A percentile compares a stretch with the other conserved stretches of the same genome.
Evolutionary conservation across 805 yeast species (phyloP).

Genomic region (Candida corydali): DNA sequence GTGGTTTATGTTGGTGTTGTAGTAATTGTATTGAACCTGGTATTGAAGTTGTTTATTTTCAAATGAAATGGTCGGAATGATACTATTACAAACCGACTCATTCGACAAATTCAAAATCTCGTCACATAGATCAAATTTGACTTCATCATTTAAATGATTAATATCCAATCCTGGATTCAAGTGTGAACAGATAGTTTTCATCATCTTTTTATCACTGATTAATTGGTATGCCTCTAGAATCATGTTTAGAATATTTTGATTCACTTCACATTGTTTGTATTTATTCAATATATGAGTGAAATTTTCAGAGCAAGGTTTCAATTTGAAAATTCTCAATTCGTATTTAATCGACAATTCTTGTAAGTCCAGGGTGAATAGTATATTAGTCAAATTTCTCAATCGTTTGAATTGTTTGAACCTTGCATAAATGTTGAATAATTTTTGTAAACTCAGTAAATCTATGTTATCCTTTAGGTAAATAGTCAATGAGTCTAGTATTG

Average conservation of each 20-base stretch:
- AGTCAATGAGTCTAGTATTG: conserved; percentile 5
- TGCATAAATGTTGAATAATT: conserved; percentile 4
- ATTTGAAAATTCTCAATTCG: conserved; percentile 22
- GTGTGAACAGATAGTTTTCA: neutral
- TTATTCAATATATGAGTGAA: conserved; percentile 1
- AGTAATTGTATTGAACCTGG: conserved; percentile 17
- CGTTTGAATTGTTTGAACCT: conserved; percentile 32
- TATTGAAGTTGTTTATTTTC: conserved; percentile 11
- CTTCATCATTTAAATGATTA: conserved; percentile 10
- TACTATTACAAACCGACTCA: conserved; percentile 15
- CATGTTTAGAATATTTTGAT: conserved; percentile 1
- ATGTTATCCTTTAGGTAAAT: conserved; percentile 3
- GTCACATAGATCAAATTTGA: conserved; percentile 14
- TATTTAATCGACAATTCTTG: conserved; percentile 23
- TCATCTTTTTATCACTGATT: neutral
- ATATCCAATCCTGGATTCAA: neutral
- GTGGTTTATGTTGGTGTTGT: conserved; percentile 12
- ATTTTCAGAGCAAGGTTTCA: conserved; percentile 3
- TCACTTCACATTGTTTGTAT: neutral
- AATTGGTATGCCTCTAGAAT: neutral
- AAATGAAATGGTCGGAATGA: conserved; percentile 13
- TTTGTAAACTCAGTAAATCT: conserved; percentile 4
- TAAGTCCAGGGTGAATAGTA: conserved; percentile 31
- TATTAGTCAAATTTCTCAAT: conserved; percentile 42
- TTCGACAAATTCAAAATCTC: conserved; percentile 18